Evolutionary conservation across 176 grass and related monocot genomes (phyloP), one percentile per base, ranked within the genome.

Genomic region (Bolboschoenus planiculmis): DNA sequence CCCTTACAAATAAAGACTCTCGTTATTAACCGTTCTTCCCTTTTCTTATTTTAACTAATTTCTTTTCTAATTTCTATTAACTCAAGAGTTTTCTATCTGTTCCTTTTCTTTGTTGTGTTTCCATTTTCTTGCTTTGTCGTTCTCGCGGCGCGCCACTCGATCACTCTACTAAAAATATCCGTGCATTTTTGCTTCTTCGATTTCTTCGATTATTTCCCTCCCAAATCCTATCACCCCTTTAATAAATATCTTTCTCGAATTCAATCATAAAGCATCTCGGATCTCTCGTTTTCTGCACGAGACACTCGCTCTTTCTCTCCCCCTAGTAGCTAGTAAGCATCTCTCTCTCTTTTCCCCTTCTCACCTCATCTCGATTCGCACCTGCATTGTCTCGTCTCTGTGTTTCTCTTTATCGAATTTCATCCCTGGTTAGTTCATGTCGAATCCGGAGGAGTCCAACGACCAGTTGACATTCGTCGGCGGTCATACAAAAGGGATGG

Each of bases 401-500:
- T 77, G 72, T 34, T 62, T 56, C 47, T 78, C 30, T 14, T 40
- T 21, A 34, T 80, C 36, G 34, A 7, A 58, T 39, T 61, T 58
- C 3, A 23, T 59, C 31, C 26, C 5, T 44, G 42, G 20, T 46
- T 55, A 78, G 62, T 43, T 36, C 79, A 90, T 90, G 88, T 51
- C 80, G 21, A 53, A 68, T 23, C 3, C 20, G 30, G 50, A 83
- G 8, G 88, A 86, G 39, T 80, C 80, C 51, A 65, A 86, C 39
- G 47, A 36, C 27, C 43, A 34, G 72, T 13, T 77, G 43, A 53
- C 46, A 30, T 77, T 77, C 88, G 85, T 78, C 39, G 62, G 85
- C 83, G 70, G 81, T 80, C 64, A 98, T 82, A 85, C 87, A 61
- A 89, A 81, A 84, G 87, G 90, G 71, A 81, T 81, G 35, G 96